Percentiles rank a stretch among this genome's conserved stretches.
These are phyloP conservation scores for Amanita phalloides DNA, from an alignment of 768 basidiomycete species.

Conservation along the genomic window DNA sequence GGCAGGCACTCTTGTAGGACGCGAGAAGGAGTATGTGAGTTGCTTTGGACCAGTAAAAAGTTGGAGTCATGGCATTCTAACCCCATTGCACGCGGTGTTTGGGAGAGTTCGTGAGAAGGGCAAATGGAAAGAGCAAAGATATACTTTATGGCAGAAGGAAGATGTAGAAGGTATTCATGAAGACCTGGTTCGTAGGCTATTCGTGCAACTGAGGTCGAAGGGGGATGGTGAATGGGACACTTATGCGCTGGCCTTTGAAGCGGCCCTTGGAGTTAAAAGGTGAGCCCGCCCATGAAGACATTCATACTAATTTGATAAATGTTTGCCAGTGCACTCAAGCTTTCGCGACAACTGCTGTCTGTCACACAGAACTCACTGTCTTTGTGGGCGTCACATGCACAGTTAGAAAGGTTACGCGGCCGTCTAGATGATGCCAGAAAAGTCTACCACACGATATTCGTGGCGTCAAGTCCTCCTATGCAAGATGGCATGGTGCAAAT, in stretches of 20 bases:
- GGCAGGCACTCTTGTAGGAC: slow-evolving; percentile 58
- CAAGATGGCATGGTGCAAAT: slow-evolving; percentile 31
- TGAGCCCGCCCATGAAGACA: slow-evolving; percentile 13
- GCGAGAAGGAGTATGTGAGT: slow-evolving; percentile 47
- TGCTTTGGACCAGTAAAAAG: slow-evolving; percentile 60
- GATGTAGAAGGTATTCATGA: slow-evolving; percentile 44
- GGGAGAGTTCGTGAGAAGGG: slow-evolving; percentile 14
- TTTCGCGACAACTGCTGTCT: slow-evolving; percentile 57
- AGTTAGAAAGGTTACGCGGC: slow-evolving; percentile 57
- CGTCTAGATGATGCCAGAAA: slow-evolving; percentile 63
- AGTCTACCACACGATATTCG: slow-evolving; percentile 60
- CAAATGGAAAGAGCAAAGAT: slow-evolving; percentile 15
- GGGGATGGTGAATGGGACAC: slow-evolving; percentile 56
- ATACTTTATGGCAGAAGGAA: slow-evolving; percentile 24
- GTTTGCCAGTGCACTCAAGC: slow-evolving; percentile 47
- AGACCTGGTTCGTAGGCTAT: slow-evolving; percentile 43
- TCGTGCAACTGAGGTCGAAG: slow-evolving; percentile 42
- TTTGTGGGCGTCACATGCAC: slow-evolving; percentile 72
- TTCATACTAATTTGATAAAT: neutral
- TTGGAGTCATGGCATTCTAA: slow-evolving; percentile 48
- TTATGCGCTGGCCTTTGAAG: slow-evolving; percentile 59
- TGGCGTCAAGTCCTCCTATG: slow-evolving; percentile 24
- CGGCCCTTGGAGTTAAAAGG: slow-evolving; percentile 48
- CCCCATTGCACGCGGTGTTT: slow-evolving; percentile 36
- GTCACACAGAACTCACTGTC: slow-evolving; percentile 40